These are phyloP conservation scores for Chlorella sorokiniana DNA, from an alignment of 139 green algal genomes.

Conservation along the genomic window DNA sequence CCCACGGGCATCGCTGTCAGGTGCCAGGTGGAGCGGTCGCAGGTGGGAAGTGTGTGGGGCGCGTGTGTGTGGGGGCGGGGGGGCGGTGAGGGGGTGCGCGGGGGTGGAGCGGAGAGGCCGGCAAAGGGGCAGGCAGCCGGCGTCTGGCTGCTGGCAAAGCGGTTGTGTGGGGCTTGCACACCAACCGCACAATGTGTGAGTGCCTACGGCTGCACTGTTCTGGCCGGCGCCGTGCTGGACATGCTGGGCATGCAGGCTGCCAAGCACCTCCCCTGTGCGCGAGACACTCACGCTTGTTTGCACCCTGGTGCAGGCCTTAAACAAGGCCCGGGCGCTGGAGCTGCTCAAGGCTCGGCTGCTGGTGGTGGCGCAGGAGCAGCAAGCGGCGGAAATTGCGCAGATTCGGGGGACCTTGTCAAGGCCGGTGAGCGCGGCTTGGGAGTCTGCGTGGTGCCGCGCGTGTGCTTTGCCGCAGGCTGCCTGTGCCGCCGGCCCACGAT, in stretches of 20 bases:
- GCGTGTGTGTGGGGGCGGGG: neutral
- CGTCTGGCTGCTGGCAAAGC: no score
- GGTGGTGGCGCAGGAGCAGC: conserved; percentile 88
- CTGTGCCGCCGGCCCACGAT: neutral
- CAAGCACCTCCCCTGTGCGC: neutral
- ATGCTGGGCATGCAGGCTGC: neutral
- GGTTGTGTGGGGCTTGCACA: no score
- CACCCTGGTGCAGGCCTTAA: conserved; percentile 17
- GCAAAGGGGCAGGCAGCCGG: no score
- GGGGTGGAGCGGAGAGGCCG: no score
- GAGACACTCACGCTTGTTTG: neutral
- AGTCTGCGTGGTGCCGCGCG: neutral
- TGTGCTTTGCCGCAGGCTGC: neutral
- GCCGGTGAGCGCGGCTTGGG: conserved; percentile 24
- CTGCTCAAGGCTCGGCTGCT: conserved; percentile 81
- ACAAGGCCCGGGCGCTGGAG: conserved; percentile 63
- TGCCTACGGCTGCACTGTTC: neutral
- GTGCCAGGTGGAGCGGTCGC: conserved; percentile 81
- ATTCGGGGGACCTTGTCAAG: conserved; percentile 91
- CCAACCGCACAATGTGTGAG: no score
- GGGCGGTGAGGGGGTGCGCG: neutral
- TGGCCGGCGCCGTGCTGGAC: neutral
- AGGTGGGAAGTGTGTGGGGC: conserved; percentile 39
- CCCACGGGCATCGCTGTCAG: conserved; percentile 88
- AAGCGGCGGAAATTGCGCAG: conserved; percentile 70